These are phyloP conservation scores for Ustilago bromivora DNA, from an alignment of 1,284 basidiomycete genomes.

Conservation along the genomic window DNA sequence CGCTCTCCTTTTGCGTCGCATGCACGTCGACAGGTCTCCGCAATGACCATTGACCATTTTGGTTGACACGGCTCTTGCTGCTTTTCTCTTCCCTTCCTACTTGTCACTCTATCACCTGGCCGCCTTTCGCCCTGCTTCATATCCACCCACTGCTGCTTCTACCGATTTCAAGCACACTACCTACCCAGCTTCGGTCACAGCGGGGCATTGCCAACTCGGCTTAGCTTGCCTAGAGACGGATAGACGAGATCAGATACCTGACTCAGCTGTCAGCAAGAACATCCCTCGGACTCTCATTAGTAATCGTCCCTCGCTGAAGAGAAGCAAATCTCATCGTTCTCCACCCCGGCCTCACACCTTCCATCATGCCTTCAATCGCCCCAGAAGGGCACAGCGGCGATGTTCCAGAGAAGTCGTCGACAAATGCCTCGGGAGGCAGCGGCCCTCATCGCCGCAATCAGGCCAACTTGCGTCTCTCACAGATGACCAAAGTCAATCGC, in stretches of 20 bases:
- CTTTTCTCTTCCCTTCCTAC: background rate
- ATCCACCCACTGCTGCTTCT: background rate
- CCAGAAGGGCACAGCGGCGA: slow-evolving; percentile 1
- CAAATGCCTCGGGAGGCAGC: slow-evolving; percentile 3
- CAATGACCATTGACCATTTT: slow-evolving; percentile 3
- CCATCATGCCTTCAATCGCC: slow-evolving; percentile 11
- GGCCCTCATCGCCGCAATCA: slow-evolving; percentile 24
- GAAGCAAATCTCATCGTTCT: background rate
- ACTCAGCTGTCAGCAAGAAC: background rate
- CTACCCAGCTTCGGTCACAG: background rate
- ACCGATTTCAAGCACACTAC: background rate
- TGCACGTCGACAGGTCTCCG: slow-evolving; percentile 11
- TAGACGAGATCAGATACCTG: background rate
- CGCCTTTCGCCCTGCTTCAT: background rate
- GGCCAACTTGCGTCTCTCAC: slow-evolving; percentile 30
- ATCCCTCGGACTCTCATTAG: background rate
- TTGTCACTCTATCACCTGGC: background rate
- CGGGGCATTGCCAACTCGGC: background rate
- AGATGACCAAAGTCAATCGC: slow-evolving; percentile 46
- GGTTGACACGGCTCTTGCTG: background rate
- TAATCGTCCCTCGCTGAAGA: background rate
- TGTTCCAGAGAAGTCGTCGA: slow-evolving; percentile 16
- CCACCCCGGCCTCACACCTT: background rate
- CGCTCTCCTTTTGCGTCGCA: slow-evolving; percentile 8
- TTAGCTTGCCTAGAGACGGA: background rate